Percentiles rank a stretch among this genome's conserved stretches.
phyloP scores from a whole-genome alignment of 768 basidiomycete genomes.

The Boletus tylopilopsis region DNA sequence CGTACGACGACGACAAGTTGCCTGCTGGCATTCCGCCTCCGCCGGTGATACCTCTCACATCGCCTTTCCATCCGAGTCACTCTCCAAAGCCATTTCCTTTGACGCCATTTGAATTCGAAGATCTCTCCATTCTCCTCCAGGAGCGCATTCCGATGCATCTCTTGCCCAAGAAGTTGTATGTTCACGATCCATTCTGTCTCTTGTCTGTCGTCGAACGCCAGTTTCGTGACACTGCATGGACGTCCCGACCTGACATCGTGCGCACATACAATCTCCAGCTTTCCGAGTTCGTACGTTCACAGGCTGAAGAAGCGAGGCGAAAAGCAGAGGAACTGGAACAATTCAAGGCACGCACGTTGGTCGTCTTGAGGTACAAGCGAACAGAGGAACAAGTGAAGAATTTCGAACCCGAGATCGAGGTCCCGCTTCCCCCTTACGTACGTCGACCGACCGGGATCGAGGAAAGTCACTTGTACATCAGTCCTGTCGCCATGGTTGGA shows the following conservation, averaged over 20 bases:
- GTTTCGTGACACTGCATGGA: constrained; percentile 26
- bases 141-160: no score
- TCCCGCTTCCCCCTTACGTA: constrained; percentile 27
- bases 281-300: neutral
- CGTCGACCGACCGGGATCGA: constrained; percentile 19
- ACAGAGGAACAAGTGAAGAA: constrained; percentile 21
- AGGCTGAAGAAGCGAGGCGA: constrained; percentile 1
- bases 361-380: constrained; percentile 18
- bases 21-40: neutral
- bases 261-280: constrained; percentile 30
- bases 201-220: no score
- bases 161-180: no score
- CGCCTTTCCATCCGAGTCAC: constrained; percentile 31
- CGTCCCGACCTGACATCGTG: constrained; percentile 27
- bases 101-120: constrained; percentile 34
- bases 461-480: constrained; percentile 50
- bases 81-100: constrained; percentile 42
- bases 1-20: no score
- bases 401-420: constrained; percentile 27
- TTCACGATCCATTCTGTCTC: no score
- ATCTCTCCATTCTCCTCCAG: no score
- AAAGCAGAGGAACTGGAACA: constrained; percentile 10
- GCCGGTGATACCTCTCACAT: constrained; percentile 8
- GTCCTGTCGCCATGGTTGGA: constrained; percentile 36
- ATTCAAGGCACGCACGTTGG: constrained; percentile 14